These are phyloP conservation scores for Paraurostyla sp. DNA, from an alignment of 73 alveolate species.

Conservation along the genomic window DNA sequence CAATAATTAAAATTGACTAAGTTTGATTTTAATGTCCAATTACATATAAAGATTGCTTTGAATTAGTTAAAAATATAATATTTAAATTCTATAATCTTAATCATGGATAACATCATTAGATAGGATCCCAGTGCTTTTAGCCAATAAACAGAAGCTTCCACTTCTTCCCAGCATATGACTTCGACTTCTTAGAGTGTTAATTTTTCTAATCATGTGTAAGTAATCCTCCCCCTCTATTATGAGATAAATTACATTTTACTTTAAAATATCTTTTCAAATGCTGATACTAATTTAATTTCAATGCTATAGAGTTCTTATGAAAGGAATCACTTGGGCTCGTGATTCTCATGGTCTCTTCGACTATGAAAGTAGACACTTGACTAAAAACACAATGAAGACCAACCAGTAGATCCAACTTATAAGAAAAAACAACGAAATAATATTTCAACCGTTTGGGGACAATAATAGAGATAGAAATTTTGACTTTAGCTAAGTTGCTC, in stretches of 20 bases:
- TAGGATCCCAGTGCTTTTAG: not conserved
- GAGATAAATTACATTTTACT: too few species aligned
- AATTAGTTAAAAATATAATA: too few species aligned
- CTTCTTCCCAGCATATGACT: not conserved
- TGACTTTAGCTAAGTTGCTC: not conserved
- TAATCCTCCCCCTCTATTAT: too few species aligned
- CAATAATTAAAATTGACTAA: not conserved
- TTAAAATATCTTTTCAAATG: too few species aligned
- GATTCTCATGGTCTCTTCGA: conserved; percentile 82
- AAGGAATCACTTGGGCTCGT: conserved; percentile 76
- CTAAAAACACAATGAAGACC: conserved; percentile 37
- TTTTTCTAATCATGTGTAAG: not conserved
- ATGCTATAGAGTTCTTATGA: conserved; percentile 53
- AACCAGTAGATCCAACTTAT: not conserved
- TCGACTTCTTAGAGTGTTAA: not conserved
- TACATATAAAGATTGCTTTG: too few species aligned
- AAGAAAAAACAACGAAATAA: not conserved
- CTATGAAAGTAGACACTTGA: conserved; percentile 55
- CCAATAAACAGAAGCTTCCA: not conserved
- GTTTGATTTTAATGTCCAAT: too few species aligned
- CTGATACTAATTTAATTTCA: not conserved
- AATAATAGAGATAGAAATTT: not conserved
- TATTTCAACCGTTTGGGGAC: not conserved
- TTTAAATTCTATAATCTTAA: not conserved
- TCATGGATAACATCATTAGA: not conserved